These are phyloP conservation scores for Claviceps purpurea DNA, from an alignment of 2,329 filamentous ascomycete species.

Conservation along the genomic window DNA sequence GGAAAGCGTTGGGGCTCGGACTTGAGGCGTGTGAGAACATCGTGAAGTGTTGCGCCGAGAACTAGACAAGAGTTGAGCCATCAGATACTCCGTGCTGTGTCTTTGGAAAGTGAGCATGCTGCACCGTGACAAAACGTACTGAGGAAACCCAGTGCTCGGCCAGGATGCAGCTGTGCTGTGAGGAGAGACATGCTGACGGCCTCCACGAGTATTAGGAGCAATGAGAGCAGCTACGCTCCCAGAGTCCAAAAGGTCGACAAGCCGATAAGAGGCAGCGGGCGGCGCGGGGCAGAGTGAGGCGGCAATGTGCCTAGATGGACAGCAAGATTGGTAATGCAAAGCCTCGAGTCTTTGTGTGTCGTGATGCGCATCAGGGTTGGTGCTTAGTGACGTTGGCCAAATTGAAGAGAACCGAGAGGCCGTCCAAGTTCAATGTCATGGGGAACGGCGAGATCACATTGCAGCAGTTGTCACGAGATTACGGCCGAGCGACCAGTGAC, in stretches of 20 bases:
- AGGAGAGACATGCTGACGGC: constrained; percentile 32
- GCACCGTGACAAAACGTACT: constrained; percentile 15
- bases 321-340: background rate
- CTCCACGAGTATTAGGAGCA: background rate
- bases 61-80: constrained; percentile 32
- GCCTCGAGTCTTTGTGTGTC: background rate
- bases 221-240: background rate
- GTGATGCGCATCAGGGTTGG: background rate
- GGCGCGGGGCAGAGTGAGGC: background rate
- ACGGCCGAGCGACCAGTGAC: no score
- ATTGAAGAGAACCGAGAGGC: background rate
- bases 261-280: background rate
- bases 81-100: background rate
- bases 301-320: background rate
- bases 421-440: background rate
- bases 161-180: constrained; percentile 51
- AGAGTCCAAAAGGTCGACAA: background rate
- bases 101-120: background rate
- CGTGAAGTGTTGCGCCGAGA: constrained; percentile 82
- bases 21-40: constrained; percentile 77
- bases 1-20: constrained; percentile 73
- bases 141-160: constrained; percentile 51
- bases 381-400: background rate
- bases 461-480: background rate
- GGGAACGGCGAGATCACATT: background rate